Percentiles rank a stretch among this genome's conserved stretches.
phyloP scores from a whole-genome alignment of 257 asterid genomes.

The Solanum infundibuliforme region DNA sequence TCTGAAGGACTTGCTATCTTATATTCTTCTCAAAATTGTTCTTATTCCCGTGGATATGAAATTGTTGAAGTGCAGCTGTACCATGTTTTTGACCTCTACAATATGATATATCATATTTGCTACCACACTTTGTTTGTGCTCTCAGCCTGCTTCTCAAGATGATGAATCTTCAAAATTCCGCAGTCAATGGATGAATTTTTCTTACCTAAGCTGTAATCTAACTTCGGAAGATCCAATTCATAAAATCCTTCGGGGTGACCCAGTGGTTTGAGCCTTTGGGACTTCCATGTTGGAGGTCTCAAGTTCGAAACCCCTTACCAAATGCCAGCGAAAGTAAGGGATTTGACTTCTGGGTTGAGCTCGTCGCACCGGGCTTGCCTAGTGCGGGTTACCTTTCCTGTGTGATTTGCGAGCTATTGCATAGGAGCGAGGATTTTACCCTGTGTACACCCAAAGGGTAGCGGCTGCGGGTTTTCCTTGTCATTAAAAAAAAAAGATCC shows the following conservation, averaged over 20 bases:
- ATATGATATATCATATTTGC: not conserved
- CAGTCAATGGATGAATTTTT: not conserved
- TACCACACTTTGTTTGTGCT: not conserved
- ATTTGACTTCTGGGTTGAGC: no score
- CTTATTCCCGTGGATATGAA: not conserved
- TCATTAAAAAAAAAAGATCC: not conserved
- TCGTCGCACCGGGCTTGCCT: no score
- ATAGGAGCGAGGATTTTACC: not conserved
- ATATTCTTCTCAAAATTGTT: not conserved
- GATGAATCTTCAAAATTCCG: not conserved
- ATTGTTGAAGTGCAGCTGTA: not conserved
- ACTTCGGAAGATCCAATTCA: not conserved
- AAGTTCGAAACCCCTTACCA: not conserved
- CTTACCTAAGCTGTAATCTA: not conserved
- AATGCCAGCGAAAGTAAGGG: no score
- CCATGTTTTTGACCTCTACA: not conserved
- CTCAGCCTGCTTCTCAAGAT: not conserved
- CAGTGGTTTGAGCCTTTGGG: not conserved
- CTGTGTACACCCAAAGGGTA: not conserved
- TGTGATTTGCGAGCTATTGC: not conserved
- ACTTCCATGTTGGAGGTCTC: not conserved
- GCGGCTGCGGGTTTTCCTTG: not conserved
- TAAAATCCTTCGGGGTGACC: not conserved
- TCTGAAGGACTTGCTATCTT: not conserved
- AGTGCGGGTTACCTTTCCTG: no score